Percentiles rank a stretch among this genome's conserved stretches.
phyloP scores from a whole-genome alignment of 129 eudicot genomes.

The Artemisia tridentata region DNA sequence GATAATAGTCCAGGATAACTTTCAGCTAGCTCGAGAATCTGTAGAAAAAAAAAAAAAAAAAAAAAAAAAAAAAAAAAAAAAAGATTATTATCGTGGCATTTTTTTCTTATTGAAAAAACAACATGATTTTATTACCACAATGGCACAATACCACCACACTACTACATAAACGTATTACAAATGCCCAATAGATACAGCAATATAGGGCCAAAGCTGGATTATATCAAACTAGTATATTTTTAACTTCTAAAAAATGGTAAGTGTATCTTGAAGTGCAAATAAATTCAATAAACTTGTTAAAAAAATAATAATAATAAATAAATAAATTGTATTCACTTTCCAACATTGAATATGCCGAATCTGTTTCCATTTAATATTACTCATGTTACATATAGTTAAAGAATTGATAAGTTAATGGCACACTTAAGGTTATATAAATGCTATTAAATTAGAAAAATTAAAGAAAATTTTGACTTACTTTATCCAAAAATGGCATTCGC shows the following conservation, averaged over 20 bases:
- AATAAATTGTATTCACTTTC: neutral
- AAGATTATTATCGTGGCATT: neutral
- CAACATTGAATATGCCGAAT: neutral
- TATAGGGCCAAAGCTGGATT: too few relatives aligned
- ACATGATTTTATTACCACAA: too few relatives aligned
- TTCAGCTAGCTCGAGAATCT: slow-evolving; percentile 40
- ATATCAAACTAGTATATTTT: neutral
- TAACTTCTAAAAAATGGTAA: neutral
- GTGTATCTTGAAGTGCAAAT: neutral
- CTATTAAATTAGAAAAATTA: neutral
- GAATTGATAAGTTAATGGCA: neutral
- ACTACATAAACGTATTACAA: too few relatives aligned
- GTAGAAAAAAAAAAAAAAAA: neutral
- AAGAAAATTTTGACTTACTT: slow-evolving; percentile 25
- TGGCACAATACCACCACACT: too few relatives aligned
- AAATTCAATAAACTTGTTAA: neutral
- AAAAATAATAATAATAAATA: neutral
- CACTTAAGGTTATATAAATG: slow-evolving; percentile 6
- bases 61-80: neutral
- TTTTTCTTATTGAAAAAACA: neutral
- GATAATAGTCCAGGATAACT: slow-evolving; percentile 37
- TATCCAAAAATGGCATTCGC: slow-evolving; percentile 39
- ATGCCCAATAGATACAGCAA: too few relatives aligned
- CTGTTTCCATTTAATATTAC: neutral
- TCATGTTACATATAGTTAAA: neutral